These are phyloP conservation scores for Selaginella moellendorffii DNA, from an alignment of 75 land plant species.

Conservation along the genomic window DNA sequence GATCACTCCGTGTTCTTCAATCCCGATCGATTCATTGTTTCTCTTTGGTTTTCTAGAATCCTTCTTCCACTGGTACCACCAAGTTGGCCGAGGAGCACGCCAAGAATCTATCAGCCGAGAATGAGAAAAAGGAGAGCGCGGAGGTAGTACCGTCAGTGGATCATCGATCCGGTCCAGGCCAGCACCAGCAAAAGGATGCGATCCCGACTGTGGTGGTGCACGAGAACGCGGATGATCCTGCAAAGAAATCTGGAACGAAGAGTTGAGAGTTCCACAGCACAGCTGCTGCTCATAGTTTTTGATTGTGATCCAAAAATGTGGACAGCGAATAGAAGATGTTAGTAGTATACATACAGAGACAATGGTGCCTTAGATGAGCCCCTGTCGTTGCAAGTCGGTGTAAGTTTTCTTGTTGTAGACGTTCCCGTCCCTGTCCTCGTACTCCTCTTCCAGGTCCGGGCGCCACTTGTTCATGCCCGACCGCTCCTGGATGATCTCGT, in stretches of 20 bases:
- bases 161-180: background rate
- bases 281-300: background rate
- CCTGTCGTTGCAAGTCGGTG: constrained; percentile 94
- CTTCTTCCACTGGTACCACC: no score
- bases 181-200: background rate
- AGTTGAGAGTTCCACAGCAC: background rate
- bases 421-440: constrained; percentile 93
- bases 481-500: constrained; percentile 81
- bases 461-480: constrained; percentile 95
- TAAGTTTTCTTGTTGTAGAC: constrained; percentile 98
- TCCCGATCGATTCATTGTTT: no score
- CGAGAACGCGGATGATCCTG: background rate
- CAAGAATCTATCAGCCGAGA: background rate
- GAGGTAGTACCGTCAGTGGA: background rate
- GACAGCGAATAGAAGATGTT: background rate
- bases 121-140: background rate
- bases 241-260: background rate
- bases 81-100: background rate
- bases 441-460: constrained; percentile 96
- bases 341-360: background rate
- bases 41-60: no score
- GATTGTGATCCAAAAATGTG: background rate
- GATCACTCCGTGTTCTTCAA: no score
- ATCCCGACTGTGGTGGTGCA: background rate
- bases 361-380: constrained; percentile 40